Evolutionary conservation across 495 filamentous ascomycete genomes (phyloP).

Genomic region (Pyrenopolyporus hunteri): DNA sequence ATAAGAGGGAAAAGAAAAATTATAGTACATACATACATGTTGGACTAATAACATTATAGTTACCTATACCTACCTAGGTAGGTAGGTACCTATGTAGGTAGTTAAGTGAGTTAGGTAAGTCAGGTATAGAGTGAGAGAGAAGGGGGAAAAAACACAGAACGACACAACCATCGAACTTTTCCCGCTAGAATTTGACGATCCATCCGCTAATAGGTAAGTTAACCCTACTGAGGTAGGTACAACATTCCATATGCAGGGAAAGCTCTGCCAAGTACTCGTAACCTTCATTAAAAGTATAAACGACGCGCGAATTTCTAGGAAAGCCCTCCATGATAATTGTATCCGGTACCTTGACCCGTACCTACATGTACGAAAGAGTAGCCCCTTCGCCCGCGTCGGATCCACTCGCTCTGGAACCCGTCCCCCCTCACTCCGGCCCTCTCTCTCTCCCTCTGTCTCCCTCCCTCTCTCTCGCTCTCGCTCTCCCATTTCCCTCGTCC

Average conservation of each 20-base stretch:
- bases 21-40: too few relatives aligned
- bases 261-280: constrained; percentile 7
- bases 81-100: too few relatives aligned
- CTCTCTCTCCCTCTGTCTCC: constrained; percentile 37
- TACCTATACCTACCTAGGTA: too few relatives aligned
- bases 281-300: background rate
- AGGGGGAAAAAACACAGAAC: constrained; percentile 2
- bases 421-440: constrained; percentile 35
- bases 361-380: constrained; percentile 15
- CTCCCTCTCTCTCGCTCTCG: constrained; percentile 28
- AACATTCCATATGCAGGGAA: constrained; percentile 24
- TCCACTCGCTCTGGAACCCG: constrained; percentile 30
- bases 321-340: too few relatives aligned
- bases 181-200: constrained; percentile 28
- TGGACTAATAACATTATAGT: too few relatives aligned
- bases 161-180: constrained; percentile 9
- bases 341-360: background rate
- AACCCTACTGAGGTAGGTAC: constrained; percentile 30
- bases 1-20: too few relatives aligned
- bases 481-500: constrained; percentile 37
- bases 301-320: background rate
- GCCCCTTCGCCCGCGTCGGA: constrained; percentile 35
- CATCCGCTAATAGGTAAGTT: constrained; percentile 36
- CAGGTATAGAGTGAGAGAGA: too few relatives aligned
- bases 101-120: too few relatives aligned